phyloP scores from a whole-genome alignment of 805 yeast genomes.

The Pichia manshurica region DNA sequence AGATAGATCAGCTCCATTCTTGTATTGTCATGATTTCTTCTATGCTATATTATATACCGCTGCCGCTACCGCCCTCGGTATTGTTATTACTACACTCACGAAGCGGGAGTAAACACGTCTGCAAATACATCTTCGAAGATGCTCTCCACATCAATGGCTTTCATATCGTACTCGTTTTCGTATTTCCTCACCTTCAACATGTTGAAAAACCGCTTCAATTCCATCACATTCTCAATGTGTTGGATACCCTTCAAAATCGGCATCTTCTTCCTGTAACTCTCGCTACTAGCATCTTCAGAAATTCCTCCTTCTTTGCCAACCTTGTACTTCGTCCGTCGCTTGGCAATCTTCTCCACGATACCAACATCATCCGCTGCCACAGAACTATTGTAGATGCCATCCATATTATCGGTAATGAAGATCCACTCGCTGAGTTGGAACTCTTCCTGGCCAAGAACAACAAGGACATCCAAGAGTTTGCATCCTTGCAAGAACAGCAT shows the following conservation, averaged over 20 bases:
- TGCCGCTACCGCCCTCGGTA: too few species aligned
- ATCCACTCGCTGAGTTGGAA: conserved; percentile 79
- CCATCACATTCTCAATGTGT: conserved; percentile 35
- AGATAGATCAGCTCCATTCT: too few species aligned
- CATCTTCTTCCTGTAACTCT: conserved; percentile 17
- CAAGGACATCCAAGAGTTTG: conserved; percentile 70
- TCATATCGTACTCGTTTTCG: conserved; percentile 58
- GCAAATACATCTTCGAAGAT: conserved; percentile 52
- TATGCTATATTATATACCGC: too few species aligned
- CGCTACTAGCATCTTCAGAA: conserved; percentile 10
- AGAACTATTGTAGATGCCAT: conserved; percentile 24
- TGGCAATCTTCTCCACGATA: conserved; percentile 31
- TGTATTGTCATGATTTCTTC: too few species aligned
- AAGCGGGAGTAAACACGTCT: conserved; percentile 53
- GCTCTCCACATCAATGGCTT: conserved; percentile 34
- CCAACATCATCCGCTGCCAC: conserved; percentile 22
- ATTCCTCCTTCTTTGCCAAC: conserved; percentile 19
- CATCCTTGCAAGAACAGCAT: conserved; percentile 51
- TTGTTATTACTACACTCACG: too few species aligned
- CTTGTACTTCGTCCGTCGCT: conserved; percentile 13
- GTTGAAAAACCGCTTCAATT: conserved; percentile 60
- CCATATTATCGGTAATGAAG: conserved; percentile 57
- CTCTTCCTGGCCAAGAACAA: conserved; percentile 69
- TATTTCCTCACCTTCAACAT: conserved; percentile 58
- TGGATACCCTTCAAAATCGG: conserved; percentile 46